Evolutionary conservation across 2,329 filamentous ascomycete species (phyloP), one percentile per base, ranked within the genome.

Genomic region (Fusarium chuoi): DNA sequence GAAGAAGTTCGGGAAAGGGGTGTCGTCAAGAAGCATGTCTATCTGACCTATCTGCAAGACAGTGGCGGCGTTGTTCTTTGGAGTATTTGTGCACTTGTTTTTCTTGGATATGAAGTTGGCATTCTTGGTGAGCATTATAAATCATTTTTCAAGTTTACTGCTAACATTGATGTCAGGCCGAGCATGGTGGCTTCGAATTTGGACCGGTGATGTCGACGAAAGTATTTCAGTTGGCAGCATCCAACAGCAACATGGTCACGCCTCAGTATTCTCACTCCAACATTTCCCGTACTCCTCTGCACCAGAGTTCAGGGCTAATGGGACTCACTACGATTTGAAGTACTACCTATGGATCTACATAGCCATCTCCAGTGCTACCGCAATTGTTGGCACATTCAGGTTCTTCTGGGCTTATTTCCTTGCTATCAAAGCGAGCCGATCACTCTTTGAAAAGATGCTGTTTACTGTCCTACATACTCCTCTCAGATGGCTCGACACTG

Each of bases 401-500:
- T 94, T 90, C 81, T 88, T 87, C 65, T 90, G 89, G 79, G 84
- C 92, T 10, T 93, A 91, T 76, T 75, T 84, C 13, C 90, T 91
- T 54, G 92, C 92, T 18, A 86, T 95, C 74, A 87, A 86, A 65
- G 93, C 93, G 7, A 94, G 92, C n/a, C 86, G 89, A 44, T 83
- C 83, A 49, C 85, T 95, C 7, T 96, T 95, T 72, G 86, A 89
- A 28, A 87, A 87, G 58, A 87, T 95, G 71, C 89, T 91, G 48
- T 90, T 89, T 73, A 86, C 89, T 1, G 87, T 96, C 17, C 85
- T 96, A 7, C 89, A 92, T 24, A 91, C 93, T 11, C 93, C 92
- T 3, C 85, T 95, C n/a, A 86, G 93, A 69, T 95, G 93, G 92
- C 86, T 96, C 42, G 93, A 96, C 78, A 95, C 93, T 0, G 91